These are phyloP conservation scores for Sporothrix brasiliensis DNA, from an alignment of 2,329 filamentous ascomycete genomes.

Conservation along the genomic window DNA sequence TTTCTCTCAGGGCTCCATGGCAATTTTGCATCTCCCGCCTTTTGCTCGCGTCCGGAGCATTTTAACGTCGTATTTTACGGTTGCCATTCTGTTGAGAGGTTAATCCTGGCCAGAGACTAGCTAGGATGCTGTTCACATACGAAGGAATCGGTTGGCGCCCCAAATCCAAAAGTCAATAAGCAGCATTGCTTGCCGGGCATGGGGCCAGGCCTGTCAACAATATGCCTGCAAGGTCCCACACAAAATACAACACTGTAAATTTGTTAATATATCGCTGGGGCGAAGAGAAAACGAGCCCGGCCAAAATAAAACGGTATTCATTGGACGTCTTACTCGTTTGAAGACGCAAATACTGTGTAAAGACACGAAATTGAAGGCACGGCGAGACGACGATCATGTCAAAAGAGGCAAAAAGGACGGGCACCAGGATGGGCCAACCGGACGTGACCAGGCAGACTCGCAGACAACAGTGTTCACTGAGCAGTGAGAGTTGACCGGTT, in stretches of 20 bases:
- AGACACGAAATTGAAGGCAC: not conserved
- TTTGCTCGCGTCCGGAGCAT: not conserved
- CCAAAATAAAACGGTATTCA: not conserved
- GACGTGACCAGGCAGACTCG: not conserved
- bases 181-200: not conserved
- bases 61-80: constrained; percentile 2
- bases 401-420: not conserved
- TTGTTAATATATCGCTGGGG: not conserved
- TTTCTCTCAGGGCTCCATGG: not conserved
- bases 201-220: not conserved
- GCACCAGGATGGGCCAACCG: not conserved
- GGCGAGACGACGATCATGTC: not conserved
- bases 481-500: not conserved
- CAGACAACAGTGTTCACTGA: not conserved
- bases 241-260: no score
- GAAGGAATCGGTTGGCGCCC: not conserved
- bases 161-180: not conserved
- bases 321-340: not conserved
- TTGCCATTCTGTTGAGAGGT: not conserved
- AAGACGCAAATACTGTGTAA: not conserved
- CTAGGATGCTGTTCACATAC: not conserved
- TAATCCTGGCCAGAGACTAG: constrained; percentile 4
- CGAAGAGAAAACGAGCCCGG: not conserved
- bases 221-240: no score
- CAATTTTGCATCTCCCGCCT: not conserved